Conservation (phyloP, 441 rosid species). For the Cnidoscolus chayamansa region DNA sequence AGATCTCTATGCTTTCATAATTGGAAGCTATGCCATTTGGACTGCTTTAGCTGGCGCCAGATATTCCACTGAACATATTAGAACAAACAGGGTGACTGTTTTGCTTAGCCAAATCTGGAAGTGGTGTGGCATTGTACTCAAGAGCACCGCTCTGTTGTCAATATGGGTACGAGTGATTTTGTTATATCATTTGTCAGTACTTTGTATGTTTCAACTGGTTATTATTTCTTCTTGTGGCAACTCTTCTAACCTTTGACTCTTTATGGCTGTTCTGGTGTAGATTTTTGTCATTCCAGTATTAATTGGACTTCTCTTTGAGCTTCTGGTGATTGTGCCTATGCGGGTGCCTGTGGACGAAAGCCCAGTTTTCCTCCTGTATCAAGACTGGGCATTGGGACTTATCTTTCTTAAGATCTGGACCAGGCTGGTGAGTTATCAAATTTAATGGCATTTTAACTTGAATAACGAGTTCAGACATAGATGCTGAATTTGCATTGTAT, state of each 20-base stretch:
- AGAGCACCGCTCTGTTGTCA: constrained; percentile 72
- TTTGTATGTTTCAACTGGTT: not conserved
- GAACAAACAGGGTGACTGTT: constrained; percentile 61
- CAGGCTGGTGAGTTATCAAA: constrained; percentile 56
- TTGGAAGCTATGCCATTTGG: constrained; percentile 95
- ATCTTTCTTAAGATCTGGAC: constrained; percentile 98
- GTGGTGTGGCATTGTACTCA: constrained; percentile 81
- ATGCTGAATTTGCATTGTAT: not conserved
- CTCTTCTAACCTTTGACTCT: constrained; percentile 3
- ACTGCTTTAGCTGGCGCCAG: constrained; percentile 76
- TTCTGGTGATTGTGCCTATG: constrained; percentile 95
- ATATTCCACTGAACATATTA: constrained; percentile 69
- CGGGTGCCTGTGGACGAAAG: constrained; percentile 99
- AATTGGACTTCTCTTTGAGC: constrained; percentile 91
- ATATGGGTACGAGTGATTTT: constrained; percentile 63
- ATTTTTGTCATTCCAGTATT: constrained; percentile 85
- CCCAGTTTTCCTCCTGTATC: constrained; percentile 93
- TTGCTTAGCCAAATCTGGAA: constrained; percentile 69
- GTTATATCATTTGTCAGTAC: constrained; percentile 3
- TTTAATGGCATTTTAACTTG: constrained; percentile 2
- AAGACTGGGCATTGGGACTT: constrained; percentile 98
- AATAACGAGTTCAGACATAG: not conserved
- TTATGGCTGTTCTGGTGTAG: constrained; percentile 32
- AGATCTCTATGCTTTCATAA: constrained; percentile 89
- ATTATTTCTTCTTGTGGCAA: not conserved